A percentile compares a stretch with the other conserved stretches of the same genome.
Conservation (phyloP, 208 protist species). For the Acanthamoeba triangularis region DNA sequence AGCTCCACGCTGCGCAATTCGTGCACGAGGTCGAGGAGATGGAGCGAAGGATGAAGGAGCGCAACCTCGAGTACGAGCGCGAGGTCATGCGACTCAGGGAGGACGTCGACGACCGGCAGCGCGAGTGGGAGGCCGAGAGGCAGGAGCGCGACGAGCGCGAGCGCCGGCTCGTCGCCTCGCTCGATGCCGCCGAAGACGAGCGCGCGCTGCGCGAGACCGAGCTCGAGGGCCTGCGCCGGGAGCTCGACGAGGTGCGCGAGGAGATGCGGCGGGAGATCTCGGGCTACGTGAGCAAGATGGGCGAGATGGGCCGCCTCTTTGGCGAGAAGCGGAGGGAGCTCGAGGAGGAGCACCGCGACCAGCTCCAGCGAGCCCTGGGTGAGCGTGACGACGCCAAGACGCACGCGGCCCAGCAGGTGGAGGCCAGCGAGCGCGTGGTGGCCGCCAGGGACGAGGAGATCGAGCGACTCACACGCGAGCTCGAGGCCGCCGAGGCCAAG, state of each 20-base stretch:
- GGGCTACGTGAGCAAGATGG: background rate
- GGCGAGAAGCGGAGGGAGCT: background rate
- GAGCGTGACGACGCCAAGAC: too few relatives aligned
- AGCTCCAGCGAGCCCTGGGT: too few relatives aligned
- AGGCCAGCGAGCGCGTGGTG: background rate
- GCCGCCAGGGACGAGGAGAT: background rate
- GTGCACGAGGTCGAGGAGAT: constrained; percentile 34
- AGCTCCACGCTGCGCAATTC: background rate
- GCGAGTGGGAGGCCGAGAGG: background rate
- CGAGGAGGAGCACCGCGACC: background rate
- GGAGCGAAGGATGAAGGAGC: constrained; percentile 54
- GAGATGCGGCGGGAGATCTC: background rate
- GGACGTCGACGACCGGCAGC: background rate
- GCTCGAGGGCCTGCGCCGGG: background rate
- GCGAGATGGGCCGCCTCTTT: background rate
- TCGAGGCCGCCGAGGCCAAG: background rate
- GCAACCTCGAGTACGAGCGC: background rate
- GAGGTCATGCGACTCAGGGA: constrained; percentile 31
- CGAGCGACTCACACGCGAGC: background rate
- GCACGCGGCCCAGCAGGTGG: background rate
- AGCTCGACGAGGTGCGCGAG: background rate
- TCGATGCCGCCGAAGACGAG: background rate
- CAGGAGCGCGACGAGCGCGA: background rate
- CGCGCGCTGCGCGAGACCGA: background rate
- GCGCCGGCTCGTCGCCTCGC: background rate